Conservation (phyloP, 257 asterid genomes). For the Forsythia suspensa region DNA sequence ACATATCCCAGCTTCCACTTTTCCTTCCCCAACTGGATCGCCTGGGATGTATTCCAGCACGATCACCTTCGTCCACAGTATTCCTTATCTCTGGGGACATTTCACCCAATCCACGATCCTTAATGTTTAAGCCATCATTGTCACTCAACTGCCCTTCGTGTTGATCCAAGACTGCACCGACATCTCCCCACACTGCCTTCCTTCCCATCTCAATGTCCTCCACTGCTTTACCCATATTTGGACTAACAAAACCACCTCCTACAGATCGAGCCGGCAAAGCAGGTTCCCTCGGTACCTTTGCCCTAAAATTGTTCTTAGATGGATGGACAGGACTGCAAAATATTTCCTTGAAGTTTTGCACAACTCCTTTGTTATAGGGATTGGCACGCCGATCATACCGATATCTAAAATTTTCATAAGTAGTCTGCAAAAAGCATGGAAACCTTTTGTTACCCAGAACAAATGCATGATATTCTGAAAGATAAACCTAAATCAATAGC, state of each 20-base stretch:
- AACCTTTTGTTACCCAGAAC: slow-evolving; percentile 12
- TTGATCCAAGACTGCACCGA: slow-evolving; percentile 55
- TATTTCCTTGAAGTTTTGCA: slow-evolving; percentile 72
- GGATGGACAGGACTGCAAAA: slow-evolving; percentile 63
- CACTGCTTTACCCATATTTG: slow-evolving; percentile 78
- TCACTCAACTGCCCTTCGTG: slow-evolving; percentile 65
- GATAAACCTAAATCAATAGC: background rate
- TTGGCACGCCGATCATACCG: slow-evolving; percentile 86
- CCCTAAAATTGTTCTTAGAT: slow-evolving; percentile 85
- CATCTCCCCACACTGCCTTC: slow-evolving; percentile 91
- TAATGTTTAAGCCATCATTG: slow-evolving; percentile 49
- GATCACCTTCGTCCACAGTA: slow-evolving; percentile 80
- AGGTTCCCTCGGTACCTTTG: slow-evolving; percentile 64
- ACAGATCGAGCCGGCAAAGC: slow-evolving; percentile 49
- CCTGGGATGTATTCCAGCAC: slow-evolving; percentile 74
- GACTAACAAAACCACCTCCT: slow-evolving; percentile 81
- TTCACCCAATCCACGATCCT: slow-evolving; percentile 54
- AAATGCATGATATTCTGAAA: background rate
- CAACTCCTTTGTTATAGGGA: slow-evolving; percentile 90
- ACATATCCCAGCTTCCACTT: slow-evolving; percentile 98
- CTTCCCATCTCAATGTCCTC: slow-evolving; percentile 93
- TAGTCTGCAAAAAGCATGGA: slow-evolving; percentile 61
- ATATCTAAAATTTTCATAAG: slow-evolving; percentile 93
- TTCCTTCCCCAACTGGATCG: slow-evolving; percentile 94
- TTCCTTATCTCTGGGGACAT: slow-evolving; percentile 84